Base-by-base conservation (phyloP, 371 early-diverging fungal species). In the Lichtheimia ramosa region DNA sequence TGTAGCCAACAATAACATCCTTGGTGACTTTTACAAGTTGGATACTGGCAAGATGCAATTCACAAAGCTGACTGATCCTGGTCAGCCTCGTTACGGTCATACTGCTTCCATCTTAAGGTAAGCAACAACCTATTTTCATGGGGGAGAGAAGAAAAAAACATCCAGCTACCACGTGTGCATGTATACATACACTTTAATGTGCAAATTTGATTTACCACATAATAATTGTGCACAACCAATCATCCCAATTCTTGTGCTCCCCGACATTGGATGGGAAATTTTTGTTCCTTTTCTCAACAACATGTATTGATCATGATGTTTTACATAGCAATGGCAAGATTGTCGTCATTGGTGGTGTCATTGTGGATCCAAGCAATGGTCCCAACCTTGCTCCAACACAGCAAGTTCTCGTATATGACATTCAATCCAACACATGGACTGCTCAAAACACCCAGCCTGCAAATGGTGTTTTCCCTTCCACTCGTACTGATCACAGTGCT, bases 291-390 rank as follows among this genome's bases (percentile, higher is more conserved):
- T 24, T 49, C 27, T 27, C 50, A 48, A 53, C 27, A 27, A 27
- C 27, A 27, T 8, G 6, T 34, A 8, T 10, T 34, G 10, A 34
- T 34, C 34, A 34, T 34, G 34, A 34, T 34, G 2, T 34, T 43
- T 25, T 41, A 16, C 25, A 21, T 58, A 76, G 74, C 58, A 63
- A 66, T 58, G 79, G 79, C 15, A 62, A 69, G 55, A 51, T 79
- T 18, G 76, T 79, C 28, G 56, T 79, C 41, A 53, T 75, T 64
- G 79, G 79, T 56, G 79, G 79, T 70, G 62, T 73, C 20, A 41
- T 48, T 20, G 2, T 61, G 41, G 10, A 15, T 8, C 16, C 28
- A 24, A 18, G 6, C 40, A 39, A 48, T 2, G 7, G n/a, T 23
- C 20, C 63, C 62, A 54, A 23, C 50, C 12, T 43, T 21, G 42